A percentile compares a stretch with the other conserved stretches of the same genome.
Conservation (phyloP, 352 stramenopile species). For the Globisporangium irregulare region DNA sequence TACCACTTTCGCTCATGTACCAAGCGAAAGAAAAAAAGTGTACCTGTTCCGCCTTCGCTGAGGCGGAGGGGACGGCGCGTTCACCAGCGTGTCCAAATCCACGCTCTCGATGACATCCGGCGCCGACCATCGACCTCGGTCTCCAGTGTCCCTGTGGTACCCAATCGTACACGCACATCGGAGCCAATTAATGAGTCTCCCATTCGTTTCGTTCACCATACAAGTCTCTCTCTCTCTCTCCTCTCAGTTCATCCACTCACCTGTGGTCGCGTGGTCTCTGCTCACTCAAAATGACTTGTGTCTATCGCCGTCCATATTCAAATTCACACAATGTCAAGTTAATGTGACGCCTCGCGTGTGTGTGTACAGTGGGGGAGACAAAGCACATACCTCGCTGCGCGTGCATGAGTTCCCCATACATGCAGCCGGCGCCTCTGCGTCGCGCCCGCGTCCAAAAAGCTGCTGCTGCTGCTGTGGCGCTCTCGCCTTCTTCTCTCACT, state of each 20-base stretch:
- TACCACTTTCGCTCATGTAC: not conserved
- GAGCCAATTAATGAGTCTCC: not conserved
- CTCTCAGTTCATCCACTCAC: constrained; percentile 13
- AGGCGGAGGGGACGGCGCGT: constrained; percentile 59
- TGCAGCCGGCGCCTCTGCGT: constrained; percentile 9
- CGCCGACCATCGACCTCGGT: constrained; percentile 66
- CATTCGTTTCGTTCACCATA: not conserved
- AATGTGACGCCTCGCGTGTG: not conserved
- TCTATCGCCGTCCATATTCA: constrained; percentile 25
- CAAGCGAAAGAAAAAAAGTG: constrained; percentile 4
- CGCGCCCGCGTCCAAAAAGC: constrained; percentile 1
- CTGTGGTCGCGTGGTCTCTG: constrained; percentile 37
- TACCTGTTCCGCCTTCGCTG: constrained; percentile 55
- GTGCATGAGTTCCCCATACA: constrained; percentile 66
- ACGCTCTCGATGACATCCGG: constrained; percentile 59
- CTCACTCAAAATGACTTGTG: constrained; percentile 65
- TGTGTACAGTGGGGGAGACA: not conserved
- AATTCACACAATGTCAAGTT: not conserved
- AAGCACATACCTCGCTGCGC: constrained; percentile 41
- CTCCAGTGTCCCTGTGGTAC: constrained; percentile 17
- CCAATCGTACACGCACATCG: not conserved
- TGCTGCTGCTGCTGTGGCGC: not conserved
- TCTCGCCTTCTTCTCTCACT: not conserved
- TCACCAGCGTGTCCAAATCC: constrained; percentile 76
- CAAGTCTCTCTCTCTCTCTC: not conserved